phyloP scores from a whole-genome alignment of 768 basidiomycete genomes.

The Boletus insuetus region DNA sequence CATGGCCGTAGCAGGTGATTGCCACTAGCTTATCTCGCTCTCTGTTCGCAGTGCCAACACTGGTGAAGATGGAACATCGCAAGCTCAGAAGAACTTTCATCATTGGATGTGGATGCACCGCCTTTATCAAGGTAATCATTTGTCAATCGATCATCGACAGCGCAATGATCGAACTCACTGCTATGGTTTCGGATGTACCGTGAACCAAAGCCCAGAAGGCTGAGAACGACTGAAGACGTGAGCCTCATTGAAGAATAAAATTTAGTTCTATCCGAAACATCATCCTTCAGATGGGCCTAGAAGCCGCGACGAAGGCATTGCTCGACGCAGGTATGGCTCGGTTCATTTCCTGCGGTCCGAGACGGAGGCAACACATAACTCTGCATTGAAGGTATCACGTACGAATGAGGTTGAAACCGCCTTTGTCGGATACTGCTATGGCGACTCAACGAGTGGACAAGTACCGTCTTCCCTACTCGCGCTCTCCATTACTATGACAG shows the following conservation, averaged over 20 bases:
- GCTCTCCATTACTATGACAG: not conserved
- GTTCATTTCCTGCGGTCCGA: not conserved
- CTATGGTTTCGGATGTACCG: not conserved
- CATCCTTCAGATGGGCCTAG: constrained; percentile 68
- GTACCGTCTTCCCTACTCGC: constrained; percentile 32
- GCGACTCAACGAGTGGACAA: constrained; percentile 77
- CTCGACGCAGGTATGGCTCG: constrained; percentile 66
- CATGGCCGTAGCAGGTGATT: not conserved
- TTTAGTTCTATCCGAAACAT: not conserved
- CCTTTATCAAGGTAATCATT: constrained; percentile 15
- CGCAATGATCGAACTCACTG: not conserved
- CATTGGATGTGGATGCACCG: constrained; percentile 20
- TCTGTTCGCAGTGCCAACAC: not conserved
- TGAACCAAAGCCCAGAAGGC: constrained; percentile 55
- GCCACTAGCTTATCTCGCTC: not conserved
- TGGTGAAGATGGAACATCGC: constrained; percentile 2
- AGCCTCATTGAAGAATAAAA: constrained; percentile 12
- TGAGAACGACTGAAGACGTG: constrained; percentile 70
- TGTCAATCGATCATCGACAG: not conserved
- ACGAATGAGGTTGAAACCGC: constrained; percentile 76
- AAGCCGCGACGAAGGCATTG: constrained; percentile 83
- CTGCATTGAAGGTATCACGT: constrained; percentile 62
- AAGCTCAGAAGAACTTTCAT: constrained; percentile 16
- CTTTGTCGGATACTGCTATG: constrained; percentile 76
- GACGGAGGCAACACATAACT: not conserved